Conservation (phyloP, 2,329 filamentous ascomycete species). For the Aureobasidium sp. region DNA sequence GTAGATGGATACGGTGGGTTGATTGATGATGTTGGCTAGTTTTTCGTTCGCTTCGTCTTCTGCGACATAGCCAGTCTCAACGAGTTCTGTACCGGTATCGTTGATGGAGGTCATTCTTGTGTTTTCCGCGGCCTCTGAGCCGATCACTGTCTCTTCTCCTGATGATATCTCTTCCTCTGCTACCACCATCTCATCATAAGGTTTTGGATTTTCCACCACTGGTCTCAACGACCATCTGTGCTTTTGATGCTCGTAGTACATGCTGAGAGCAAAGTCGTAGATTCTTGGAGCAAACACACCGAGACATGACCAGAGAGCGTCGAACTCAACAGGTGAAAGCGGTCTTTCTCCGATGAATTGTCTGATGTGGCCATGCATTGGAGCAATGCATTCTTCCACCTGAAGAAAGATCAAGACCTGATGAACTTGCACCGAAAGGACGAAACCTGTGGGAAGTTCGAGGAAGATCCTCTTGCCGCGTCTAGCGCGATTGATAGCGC, state of each 20-base stretch:
- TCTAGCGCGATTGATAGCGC: neutral
- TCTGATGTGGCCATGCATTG: slow-evolving; percentile 5
- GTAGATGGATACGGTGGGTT: neutral
- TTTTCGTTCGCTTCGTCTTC: neutral
- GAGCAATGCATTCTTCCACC: neutral
- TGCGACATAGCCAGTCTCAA: too few relatives aligned
- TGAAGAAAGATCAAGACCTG: slow-evolving; percentile 1
- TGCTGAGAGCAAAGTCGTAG: neutral
- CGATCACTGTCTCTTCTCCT: neutral
- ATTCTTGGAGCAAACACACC: neutral
- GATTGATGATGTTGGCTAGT: neutral
- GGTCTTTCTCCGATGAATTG: slow-evolving; percentile 5
- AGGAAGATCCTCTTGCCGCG: slow-evolving; percentile 2
- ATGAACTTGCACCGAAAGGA: neutral
- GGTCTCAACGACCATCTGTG: neutral
- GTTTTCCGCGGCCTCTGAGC: neutral
- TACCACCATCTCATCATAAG: neutral
- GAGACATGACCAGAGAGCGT: neutral
- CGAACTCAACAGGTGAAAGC: neutral
- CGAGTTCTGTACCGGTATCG: too few relatives aligned
- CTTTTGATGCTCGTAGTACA: neutral
- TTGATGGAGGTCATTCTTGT: neutral
- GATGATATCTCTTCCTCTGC: neutral
- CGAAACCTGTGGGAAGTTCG: neutral
- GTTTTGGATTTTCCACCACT: neutral